Percentiles rank a stretch among this genome's conserved stretches.
Conservation (phyloP, 352 stramenopile species). For the Phytophthora sp. region DNA sequence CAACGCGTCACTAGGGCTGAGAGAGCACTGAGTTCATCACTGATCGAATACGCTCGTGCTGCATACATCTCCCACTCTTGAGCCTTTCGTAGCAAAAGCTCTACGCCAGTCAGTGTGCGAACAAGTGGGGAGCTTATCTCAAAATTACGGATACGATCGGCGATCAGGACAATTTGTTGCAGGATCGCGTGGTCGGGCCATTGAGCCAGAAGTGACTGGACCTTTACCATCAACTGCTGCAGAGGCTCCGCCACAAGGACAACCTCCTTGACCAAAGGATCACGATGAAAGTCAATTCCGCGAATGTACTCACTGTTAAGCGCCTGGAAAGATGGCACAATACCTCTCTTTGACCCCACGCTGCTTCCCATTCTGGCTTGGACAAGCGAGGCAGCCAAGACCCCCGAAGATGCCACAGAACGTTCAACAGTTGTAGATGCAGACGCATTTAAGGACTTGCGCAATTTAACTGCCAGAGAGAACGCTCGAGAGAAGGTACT, state of each 20-base stretch:
- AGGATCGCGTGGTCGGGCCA: conserved; percentile 98
- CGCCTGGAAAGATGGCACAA: conserved; percentile 58
- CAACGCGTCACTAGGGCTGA: conserved; percentile 96
- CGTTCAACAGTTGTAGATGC: conserved; percentile 49
- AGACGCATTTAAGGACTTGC: conserved; percentile 68
- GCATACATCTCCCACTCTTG: conserved; percentile 99
- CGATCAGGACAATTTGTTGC: conserved; percentile 93
- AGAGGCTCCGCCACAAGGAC: conserved; percentile 90
- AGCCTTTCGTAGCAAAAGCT: conserved; percentile 95
- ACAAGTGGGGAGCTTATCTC: conserved; percentile 85
- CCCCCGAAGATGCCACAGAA: conserved; percentile 52
- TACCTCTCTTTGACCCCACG: conserved; percentile 23
- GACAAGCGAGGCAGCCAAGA: conserved; percentile 75
- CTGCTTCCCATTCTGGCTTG: conserved; percentile 66
- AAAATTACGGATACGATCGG: conserved; percentile 88
- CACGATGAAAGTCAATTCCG: conserved; percentile 93
- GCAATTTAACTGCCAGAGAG: conserved; percentile 70
- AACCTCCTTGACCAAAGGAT: conserved; percentile 93
- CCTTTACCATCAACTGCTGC: conserved; percentile 87
- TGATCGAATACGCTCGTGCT: conserved; percentile 91
- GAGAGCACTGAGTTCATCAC: conserved; percentile 90
- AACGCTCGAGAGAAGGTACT: conserved; percentile 75
- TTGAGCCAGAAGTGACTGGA: conserved; percentile 91
- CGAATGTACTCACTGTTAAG: conserved; percentile 79
- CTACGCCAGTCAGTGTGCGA: conserved; percentile 94